phyloP scores from a whole-genome alignment of 768 basidiomycete genomes.

The Crepidotus variabilis region DNA sequence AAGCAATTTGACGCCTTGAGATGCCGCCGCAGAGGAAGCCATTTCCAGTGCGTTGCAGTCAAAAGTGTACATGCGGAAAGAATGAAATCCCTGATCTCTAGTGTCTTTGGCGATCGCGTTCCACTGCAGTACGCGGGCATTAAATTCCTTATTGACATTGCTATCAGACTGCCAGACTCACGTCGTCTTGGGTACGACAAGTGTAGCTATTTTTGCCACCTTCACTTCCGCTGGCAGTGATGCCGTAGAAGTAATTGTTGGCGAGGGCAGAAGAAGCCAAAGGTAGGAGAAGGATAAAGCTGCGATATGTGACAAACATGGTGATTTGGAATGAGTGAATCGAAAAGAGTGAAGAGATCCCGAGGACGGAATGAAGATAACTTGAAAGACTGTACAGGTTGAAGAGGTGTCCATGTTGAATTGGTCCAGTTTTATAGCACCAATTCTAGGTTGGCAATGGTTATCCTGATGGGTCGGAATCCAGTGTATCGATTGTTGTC shows the following conservation, averaged over 20 bases:
- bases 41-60: constrained; percentile 34
- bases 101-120: constrained; percentile 29
- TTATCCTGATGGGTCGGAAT: too few species aligned
- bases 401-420: too few species aligned
- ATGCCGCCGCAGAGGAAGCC: constrained; percentile 33
- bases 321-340: not conserved
- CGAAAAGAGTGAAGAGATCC: not conserved
- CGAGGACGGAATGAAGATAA: too few species aligned
- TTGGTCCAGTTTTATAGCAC: too few species aligned
- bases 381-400: too few species aligned
- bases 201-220: constrained; percentile 24
- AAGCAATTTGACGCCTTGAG: constrained; percentile 27
- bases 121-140: constrained; percentile 23
- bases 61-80: constrained; percentile 34
- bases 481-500: too few species aligned
- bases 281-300: not conserved
- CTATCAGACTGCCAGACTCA: constrained; percentile 2
- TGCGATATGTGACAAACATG: not conserved
- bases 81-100: constrained; percentile 25
- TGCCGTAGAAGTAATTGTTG: constrained; percentile 23
- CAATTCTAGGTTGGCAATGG: too few species aligned
- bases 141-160: not conserved
- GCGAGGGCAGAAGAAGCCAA: not conserved
- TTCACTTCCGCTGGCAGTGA: constrained; percentile 29
- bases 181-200: constrained; percentile 33